These are phyloP conservation scores for Eutrema salsugineum DNA, from an alignment of 441 rosid species.

Conservation along the genomic window DNA sequence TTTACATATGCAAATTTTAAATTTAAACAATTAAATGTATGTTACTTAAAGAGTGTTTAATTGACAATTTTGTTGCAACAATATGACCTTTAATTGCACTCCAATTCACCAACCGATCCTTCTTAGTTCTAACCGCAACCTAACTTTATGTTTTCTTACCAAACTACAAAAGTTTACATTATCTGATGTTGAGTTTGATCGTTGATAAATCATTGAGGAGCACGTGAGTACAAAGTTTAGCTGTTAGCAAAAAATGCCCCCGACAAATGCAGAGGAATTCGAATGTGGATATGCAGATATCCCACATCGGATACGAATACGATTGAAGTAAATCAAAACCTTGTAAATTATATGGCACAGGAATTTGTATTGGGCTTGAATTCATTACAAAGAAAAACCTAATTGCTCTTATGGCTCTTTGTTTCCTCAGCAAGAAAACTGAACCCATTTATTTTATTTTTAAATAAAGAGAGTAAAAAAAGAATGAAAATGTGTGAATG, in stretches of 20 bases:
- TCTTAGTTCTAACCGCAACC: constrained; percentile 4
- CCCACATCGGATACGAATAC: not conserved
- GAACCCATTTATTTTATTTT: not conserved
- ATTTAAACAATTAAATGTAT: not conserved
- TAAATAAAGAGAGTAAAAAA: not conserved
- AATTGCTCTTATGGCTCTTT: not conserved
- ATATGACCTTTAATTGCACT: constrained; percentile 9
- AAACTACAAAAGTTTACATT: not conserved
- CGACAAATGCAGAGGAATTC: not conserved
- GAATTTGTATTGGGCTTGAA: not conserved
- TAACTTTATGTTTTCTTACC: not conserved
- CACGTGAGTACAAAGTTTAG: not conserved
- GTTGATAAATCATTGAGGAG: not conserved
- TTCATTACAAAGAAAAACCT: no score
- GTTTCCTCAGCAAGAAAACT: not conserved
- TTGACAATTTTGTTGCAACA: not conserved
- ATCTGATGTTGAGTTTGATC: not conserved
- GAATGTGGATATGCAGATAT: not conserved
- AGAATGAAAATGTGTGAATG: not conserved
- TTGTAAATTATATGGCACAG: no score
- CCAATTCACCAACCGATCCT: constrained; percentile 4
- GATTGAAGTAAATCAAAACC: not conserved
- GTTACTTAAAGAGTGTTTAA: constrained; percentile 5
- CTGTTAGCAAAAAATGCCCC: not conserved
- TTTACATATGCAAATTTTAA: not conserved